phyloP scores from a whole-genome alignment of 1,139 yeast genomes.

The Magnusiomyces paraingens region DNA sequence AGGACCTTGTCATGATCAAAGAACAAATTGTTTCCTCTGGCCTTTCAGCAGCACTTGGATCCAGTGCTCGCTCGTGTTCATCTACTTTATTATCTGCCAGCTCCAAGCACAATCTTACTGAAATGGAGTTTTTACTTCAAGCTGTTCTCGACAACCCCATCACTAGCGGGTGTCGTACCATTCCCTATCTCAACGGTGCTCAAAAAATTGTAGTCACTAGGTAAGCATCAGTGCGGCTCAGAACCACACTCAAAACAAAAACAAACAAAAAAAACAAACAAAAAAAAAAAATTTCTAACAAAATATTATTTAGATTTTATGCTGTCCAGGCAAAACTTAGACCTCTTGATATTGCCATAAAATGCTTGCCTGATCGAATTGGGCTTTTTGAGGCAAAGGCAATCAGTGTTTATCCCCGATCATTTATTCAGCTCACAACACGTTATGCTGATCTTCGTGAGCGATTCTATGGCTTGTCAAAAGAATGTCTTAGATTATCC shows the following conservation, averaged over 20 bases:
- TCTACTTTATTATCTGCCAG: neutral
- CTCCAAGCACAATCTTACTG: neutral
- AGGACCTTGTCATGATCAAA: neutral
- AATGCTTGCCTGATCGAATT: neutral
- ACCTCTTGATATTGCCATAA: neutral
- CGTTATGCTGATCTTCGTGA: neutral
- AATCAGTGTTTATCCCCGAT: neutral
- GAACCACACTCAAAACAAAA: neutral
- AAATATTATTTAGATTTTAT: constrained; percentile 1
- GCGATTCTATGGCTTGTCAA: neutral
- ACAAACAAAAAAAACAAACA: neutral
- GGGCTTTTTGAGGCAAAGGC: constrained; percentile 3
- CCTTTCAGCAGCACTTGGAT: neutral
- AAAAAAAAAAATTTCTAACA: neutral
- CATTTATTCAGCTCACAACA: neutral
- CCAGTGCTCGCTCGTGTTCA: neutral
- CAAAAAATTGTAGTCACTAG: constrained; percentile 1
- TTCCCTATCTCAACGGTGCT: constrained; percentile 4
- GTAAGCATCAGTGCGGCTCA: neutral
- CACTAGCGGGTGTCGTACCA: neutral
- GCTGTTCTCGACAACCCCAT: neutral
- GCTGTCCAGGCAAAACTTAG: neutral
- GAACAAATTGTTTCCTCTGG: neutral
- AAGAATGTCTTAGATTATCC: constrained; percentile 1
- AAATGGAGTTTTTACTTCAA: constrained; percentile 2